Conservation (phyloP, 1,284 basidiomycete species). For the Cutaneotrichosporon curvatum region DNA sequence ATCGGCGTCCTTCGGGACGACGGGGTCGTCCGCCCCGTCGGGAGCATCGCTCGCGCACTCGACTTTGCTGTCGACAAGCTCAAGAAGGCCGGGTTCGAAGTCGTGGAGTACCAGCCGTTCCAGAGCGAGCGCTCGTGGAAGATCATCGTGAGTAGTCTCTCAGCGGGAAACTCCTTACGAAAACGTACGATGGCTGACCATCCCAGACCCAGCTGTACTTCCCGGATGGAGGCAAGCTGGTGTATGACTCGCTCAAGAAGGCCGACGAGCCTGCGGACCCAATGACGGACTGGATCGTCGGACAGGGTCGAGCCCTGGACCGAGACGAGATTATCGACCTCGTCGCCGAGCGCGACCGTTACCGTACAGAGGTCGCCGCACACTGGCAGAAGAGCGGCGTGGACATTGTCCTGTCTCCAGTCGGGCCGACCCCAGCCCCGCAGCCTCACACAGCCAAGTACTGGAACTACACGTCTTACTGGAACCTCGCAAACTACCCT, state of each 20-base stretch:
- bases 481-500: slow-evolving; percentile 64
- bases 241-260: slow-evolving; percentile 37
- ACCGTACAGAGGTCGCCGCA: slow-evolving; percentile 24
- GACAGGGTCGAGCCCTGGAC: slow-evolving; percentile 18
- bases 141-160: slow-evolving; percentile 17
- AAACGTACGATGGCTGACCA: background rate
- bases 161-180: background rate
- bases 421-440: slow-evolving; percentile 33
- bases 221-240: slow-evolving; percentile 32
- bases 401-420: slow-evolving; percentile 40
- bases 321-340: slow-evolving; percentile 36
- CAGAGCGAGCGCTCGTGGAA: slow-evolving; percentile 24
- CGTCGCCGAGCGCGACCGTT: slow-evolving; percentile 25
- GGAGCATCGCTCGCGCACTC: slow-evolving; percentile 43
- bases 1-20: slow-evolving; percentile 49
- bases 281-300: slow-evolving; percentile 36
- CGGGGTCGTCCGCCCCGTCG: slow-evolving; percentile 54
- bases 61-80: slow-evolving; percentile 30
- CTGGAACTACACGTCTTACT: slow-evolving; percentile 56
- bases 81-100: slow-evolving; percentile 19
- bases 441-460: slow-evolving; percentile 33
- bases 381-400: slow-evolving; percentile 27
- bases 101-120: slow-evolving; percentile 28
- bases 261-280: slow-evolving; percentile 35
- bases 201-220: slow-evolving; percentile 48